phyloP scores from a whole-genome alignment of 2,329 filamentous ascomycete species.

The Paraphaeosphaeria minitans region DNA sequence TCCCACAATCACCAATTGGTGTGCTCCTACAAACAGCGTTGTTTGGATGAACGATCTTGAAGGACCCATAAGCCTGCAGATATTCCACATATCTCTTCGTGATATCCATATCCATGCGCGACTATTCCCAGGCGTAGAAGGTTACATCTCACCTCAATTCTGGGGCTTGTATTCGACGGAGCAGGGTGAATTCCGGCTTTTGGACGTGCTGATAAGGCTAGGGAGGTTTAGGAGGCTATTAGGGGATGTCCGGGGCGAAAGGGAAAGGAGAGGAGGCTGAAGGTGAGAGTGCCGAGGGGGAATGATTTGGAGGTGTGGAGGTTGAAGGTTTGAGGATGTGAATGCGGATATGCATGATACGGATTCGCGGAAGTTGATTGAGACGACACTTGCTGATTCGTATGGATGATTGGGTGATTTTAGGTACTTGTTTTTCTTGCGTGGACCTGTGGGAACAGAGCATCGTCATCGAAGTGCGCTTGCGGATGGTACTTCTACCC shows the following conservation, averaged over 20 bases:
- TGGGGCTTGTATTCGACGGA: background rate
- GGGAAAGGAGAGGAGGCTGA: background rate
- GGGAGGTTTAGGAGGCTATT: constrained; percentile 21
- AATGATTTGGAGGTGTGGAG: constrained; percentile 21
- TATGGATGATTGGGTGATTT: background rate
- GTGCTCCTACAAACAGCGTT: background rate
- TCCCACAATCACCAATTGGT: background rate
- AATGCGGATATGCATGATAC: background rate
- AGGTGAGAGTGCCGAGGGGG: constrained; percentile 15
- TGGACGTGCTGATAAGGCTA: constrained; percentile 21
- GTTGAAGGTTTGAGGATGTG: background rate
- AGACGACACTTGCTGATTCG: background rate
- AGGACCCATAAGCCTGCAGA: background rate
- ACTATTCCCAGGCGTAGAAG: background rate
- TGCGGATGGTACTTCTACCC: too few species aligned
- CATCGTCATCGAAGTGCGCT: too few species aligned
- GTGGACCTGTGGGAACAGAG: too few species aligned
- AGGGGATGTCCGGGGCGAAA: constrained; percentile 15
- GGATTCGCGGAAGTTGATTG: background rate
- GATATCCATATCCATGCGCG: background rate
- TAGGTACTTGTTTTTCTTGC: too few species aligned
- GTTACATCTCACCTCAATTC: background rate
- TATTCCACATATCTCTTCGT: background rate
- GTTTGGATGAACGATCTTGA: background rate
- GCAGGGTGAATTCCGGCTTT: constrained; percentile 17